These are phyloP conservation scores for Phialophora macrospora DNA, from an alignment of 2,329 filamentous ascomycete species.

Conservation along the genomic window DNA sequence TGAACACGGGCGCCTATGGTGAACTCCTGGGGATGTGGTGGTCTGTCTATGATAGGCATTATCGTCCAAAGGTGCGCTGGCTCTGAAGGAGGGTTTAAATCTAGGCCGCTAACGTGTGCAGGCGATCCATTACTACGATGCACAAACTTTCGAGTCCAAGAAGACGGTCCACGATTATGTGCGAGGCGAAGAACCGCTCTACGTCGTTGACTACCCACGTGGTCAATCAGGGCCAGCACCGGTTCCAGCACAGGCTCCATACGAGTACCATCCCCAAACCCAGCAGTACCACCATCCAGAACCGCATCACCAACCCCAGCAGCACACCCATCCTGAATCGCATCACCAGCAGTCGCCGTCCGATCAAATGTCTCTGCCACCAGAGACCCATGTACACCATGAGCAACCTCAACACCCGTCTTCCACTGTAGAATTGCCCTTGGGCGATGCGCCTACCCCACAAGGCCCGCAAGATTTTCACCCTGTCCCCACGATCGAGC, in stretches of 20 bases:
- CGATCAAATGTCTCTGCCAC: conserved; percentile 28
- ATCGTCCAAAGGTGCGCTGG: conserved; percentile 49
- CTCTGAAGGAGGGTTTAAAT: no score
- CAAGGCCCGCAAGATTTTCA: conserved; percentile 50
- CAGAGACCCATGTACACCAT: conserved; percentile 22
- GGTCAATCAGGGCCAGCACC: conserved; percentile 6
- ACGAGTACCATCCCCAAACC: background rate
- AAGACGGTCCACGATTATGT: conserved; percentile 51
- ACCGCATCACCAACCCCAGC: conserved; percentile 6
- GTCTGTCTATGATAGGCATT: conserved; percentile 90
- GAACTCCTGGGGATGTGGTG: conserved; percentile 90
- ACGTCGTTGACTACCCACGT: conserved; percentile 40
- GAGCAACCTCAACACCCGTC: conserved; percentile 20
- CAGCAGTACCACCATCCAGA: background rate
- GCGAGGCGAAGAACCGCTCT: conserved; percentile 51
- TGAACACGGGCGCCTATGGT: conserved; percentile 70
- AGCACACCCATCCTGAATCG: background rate
- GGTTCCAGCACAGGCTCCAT: background rate
- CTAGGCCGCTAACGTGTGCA: conserved; percentile 11
- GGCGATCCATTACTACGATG: conserved; percentile 27
- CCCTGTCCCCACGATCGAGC: conserved; percentile 53
- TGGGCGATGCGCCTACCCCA: conserved; percentile 50
- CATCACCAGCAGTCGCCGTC: conserved; percentile 24
- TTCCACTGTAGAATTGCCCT: conserved; percentile 49
- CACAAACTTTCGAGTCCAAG: conserved; percentile 23